Percentiles rank a stretch among this genome's conserved stretches.
Evolutionary conservation across 2,329 filamentous ascomycete species (phyloP).

Genomic region (Talaromyces piceae): DNA sequence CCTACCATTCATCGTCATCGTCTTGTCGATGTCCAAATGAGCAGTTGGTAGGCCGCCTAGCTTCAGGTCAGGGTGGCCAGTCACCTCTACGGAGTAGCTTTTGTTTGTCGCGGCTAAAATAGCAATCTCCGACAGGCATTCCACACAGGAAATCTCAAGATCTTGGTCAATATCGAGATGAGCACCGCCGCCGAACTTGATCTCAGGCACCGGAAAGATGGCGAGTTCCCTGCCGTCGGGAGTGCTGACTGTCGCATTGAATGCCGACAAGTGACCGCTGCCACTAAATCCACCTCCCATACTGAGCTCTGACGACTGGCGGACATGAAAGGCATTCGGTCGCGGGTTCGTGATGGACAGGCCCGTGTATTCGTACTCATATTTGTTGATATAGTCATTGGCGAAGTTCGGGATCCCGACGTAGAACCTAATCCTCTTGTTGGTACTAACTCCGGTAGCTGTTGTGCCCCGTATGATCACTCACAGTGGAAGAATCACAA

Average conservation of each 20-base stretch:
- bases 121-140: not conserved
- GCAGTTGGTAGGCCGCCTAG: not conserved
- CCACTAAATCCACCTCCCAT: not conserved
- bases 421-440: not conserved
- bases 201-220: not conserved
- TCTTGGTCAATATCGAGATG: not conserved
- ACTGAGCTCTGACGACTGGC: not conserved
- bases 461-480: not conserved
- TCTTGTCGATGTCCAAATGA: not conserved
- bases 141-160: not conserved
- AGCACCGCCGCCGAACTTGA: not conserved
- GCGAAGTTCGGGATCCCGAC: not conserved
- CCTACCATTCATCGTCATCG: not conserved
- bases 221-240: not conserved
- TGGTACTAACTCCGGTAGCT: not conserved
- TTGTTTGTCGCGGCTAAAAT: not conserved
- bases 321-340: not conserved
- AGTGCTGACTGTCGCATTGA: not conserved
- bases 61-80: not conserved
- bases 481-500: not conserved
- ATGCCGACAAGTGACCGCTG: not conserved
- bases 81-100: not conserved
- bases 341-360: not conserved
- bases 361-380: not conserved
- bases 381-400: not conserved